Evolutionary conservation across 2,329 filamentous ascomycete species (phyloP).

Genomic region (Sporothrix globosa): DNA sequence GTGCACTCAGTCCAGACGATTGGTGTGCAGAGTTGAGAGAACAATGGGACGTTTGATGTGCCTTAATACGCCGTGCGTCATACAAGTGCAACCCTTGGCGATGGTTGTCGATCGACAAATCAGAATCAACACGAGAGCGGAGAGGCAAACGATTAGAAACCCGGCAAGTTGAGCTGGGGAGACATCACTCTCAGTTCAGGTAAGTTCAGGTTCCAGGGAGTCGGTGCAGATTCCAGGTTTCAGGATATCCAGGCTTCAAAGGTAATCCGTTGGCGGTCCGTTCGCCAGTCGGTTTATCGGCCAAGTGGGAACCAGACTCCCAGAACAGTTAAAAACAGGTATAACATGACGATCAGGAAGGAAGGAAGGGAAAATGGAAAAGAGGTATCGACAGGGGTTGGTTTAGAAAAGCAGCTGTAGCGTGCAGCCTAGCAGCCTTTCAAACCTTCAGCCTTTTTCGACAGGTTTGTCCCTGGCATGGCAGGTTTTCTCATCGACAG

Average conservation of each 20-base stretch:
- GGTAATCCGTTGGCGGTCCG: too few relatives aligned
- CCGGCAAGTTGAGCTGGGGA: neutral
- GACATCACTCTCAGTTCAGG: neutral
- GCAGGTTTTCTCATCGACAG: neutral
- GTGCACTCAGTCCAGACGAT: neutral
- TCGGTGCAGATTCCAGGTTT: constrained; percentile 12
- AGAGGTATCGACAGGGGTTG: neutral
- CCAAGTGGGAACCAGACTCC: neutral
- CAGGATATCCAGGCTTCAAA: neutral
- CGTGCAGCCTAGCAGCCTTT: neutral
- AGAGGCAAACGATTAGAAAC: neutral
- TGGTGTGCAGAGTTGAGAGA: neutral
- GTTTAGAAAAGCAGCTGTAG: neutral
- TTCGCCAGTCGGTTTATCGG: too few relatives aligned
- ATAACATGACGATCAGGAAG: constrained; percentile 14
- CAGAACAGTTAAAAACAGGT: neutral
- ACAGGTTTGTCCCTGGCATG: neutral
- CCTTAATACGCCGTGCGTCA: neutral
- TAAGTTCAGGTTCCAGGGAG: constrained; percentile 5
- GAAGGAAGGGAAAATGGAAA: neutral
- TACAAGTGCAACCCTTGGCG: neutral
- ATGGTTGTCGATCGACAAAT: neutral
- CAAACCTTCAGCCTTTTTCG: neutral
- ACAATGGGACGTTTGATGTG: constrained; percentile 13
- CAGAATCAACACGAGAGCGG: neutral